phyloP scores from a whole-genome alignment of 176 grass and related monocot genomes.

The Elymus sibiricus region DNA sequence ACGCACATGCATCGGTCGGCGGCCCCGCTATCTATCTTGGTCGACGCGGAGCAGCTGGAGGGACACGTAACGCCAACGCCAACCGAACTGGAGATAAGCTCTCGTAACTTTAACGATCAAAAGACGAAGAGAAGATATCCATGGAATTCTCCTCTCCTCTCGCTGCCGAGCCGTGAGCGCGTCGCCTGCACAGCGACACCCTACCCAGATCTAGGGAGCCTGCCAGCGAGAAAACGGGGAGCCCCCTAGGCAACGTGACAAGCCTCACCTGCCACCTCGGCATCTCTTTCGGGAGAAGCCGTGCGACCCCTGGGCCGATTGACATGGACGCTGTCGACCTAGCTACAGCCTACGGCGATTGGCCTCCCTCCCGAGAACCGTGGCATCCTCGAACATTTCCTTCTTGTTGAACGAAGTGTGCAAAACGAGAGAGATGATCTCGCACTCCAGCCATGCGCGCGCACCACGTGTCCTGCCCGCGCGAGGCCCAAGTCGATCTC shows the following conservation, averaged over 20 bases:
- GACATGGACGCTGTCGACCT: slow-evolving; percentile 29
- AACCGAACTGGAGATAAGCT: not conserved
- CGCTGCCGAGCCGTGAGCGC: not conserved
- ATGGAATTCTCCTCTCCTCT: not conserved
- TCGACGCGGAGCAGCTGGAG: not conserved
- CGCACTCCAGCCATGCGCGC: not conserved
- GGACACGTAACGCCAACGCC: slow-evolving; percentile 23
- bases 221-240: not conserved
- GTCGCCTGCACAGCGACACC: not conserved
- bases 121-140: not conserved
- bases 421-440: not conserved
- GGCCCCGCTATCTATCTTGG: not conserved
- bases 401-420: too few relatives aligned
- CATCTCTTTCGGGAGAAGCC: slow-evolving; percentile 6
- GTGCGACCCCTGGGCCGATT: not conserved
- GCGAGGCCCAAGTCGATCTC: not conserved
- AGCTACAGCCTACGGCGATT: not conserved
- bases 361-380: not conserved
- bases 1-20: not conserved
- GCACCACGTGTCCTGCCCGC: slow-evolving; percentile 28
- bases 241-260: too few relatives aligned
- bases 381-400: too few relatives aligned
- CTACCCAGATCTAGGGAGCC: not conserved
- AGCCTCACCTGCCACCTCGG: slow-evolving; percentile 22
- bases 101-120: not conserved